phyloP scores from a whole-genome alignment of 148 eudicot genomes.

The Selenicereus undatus region DNA sequence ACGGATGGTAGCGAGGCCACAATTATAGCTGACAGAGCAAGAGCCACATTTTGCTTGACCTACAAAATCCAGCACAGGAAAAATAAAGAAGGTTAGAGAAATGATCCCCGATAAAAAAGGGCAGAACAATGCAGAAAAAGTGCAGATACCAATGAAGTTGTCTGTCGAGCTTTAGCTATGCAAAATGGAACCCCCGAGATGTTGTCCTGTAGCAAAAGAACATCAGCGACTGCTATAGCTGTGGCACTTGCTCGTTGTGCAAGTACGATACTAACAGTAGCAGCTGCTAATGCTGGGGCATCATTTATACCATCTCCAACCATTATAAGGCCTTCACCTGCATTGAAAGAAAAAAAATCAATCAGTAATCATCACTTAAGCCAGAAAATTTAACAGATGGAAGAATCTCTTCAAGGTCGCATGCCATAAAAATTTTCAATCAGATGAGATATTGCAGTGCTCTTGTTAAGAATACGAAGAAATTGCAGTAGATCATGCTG shows the following conservation, averaged over 20 bases:
- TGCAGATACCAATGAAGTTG: slow-evolving; percentile 66
- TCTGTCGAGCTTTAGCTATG: slow-evolving; percentile 84
- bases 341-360: slow-evolving; percentile 2
- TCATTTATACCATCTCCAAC: slow-evolving; percentile 98
- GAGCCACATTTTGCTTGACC: slow-evolving; percentile 97
- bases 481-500: neutral
- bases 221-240: slow-evolving; percentile 97
- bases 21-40: slow-evolving; percentile 77
- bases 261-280: slow-evolving; percentile 88
- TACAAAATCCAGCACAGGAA: slow-evolving; percentile 28
- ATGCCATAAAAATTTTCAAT: neutral
- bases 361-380: neutral
- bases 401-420: neutral
- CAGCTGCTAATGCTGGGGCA: slow-evolving; percentile 98
- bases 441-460: slow-evolving; percentile 3
- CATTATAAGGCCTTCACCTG: slow-evolving; percentile 93
- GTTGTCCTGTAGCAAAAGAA: slow-evolving; percentile 81
- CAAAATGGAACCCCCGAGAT: slow-evolving; percentile 90
- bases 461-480: neutral
- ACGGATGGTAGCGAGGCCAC: slow-evolving; percentile 90
- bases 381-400: neutral
- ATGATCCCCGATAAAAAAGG: neutral
- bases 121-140: neutral
- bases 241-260: slow-evolving; percentile 95
- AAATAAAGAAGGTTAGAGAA: neutral